phyloP scores from a whole-genome alignment of 768 basidiomycete genomes.

The Lactifluus subvellereus region DNA sequence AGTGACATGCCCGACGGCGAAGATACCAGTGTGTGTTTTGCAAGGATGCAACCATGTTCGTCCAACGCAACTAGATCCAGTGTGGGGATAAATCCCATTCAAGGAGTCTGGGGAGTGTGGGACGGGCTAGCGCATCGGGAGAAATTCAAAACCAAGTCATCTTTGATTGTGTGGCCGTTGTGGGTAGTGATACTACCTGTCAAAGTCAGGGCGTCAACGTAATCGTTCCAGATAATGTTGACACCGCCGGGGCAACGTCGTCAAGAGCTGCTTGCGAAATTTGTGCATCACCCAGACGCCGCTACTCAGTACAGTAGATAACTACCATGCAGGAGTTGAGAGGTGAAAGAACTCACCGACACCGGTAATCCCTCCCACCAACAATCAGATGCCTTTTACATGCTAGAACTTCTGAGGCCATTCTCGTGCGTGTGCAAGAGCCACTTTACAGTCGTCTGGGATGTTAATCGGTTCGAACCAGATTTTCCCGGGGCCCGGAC shows the following conservation, averaged over 20 bases:
- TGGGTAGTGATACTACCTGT: slow-evolving; percentile 24
- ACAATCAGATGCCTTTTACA: no score
- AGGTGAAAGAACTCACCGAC: slow-evolving; percentile 24
- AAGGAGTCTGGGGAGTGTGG: no score
- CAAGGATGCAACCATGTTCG: slow-evolving; percentile 40
- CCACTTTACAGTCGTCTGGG: slow-evolving; percentile 33
- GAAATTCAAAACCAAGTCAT: no score
- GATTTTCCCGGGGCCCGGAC: slow-evolving; percentile 52
- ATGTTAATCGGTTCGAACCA: slow-evolving; percentile 49
- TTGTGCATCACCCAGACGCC: slow-evolving; percentile 47
- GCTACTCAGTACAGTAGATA: no score
- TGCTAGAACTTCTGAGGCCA: no score
- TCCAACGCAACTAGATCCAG: slow-evolving; percentile 35
- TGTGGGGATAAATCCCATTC: slow-evolving; percentile 33
- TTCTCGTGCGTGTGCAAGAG: slow-evolving; percentile 23
- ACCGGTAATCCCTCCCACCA: no score
- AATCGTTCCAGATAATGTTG: slow-evolving; percentile 22
- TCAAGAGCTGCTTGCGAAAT: no score
- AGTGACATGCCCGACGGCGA: slow-evolving; percentile 52
- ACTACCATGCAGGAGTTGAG: no score
- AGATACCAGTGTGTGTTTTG: slow-evolving; percentile 50
- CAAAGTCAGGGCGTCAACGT: slow-evolving; percentile 11
- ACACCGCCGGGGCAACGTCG: neutral
- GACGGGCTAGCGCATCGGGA: no score
- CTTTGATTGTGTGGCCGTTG: slow-evolving; percentile 31